Evolutionary conservation across 345 rosid species (phyloP).

Genomic region (Brassica rapa): DNA sequence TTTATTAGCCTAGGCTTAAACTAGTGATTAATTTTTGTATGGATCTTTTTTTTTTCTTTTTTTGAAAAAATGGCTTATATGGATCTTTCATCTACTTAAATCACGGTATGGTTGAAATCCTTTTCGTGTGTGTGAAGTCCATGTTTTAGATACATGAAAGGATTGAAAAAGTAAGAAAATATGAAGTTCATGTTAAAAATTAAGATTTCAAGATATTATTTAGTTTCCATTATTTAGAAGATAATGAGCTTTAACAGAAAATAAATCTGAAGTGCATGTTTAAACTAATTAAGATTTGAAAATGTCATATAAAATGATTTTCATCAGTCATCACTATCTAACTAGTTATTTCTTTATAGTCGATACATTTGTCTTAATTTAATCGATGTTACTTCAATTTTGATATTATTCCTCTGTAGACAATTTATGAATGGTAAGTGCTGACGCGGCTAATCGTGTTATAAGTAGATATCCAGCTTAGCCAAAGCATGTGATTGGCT

Average conservation of each 20-base stretch:
- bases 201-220: neutral
- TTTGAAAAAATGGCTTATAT: too few relatives aligned
- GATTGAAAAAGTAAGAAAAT: neutral
- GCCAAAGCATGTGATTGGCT: slow-evolving; percentile 33
- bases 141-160: neutral
- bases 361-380: neutral
- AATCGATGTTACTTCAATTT: slow-evolving; percentile 9
- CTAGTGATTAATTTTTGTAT: neutral
- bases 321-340: neutral
- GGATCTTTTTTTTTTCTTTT: neutral
- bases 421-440: slow-evolving; percentile 6
- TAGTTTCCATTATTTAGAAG: neutral
- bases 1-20: neutral
- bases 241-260: neutral
- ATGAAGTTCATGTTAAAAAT: neutral
- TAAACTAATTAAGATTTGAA: neutral
- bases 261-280: neutral
- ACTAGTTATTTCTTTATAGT: too few relatives aligned
- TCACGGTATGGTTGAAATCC: neutral
- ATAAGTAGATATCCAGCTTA: slow-evolving; percentile 28
- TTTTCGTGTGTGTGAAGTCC: neutral
- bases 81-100: neutral
- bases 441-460: slow-evolving; percentile 30
- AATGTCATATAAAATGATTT: neutral
- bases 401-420: neutral